Evolutionary conservation across 805 yeast species (phyloP), one percentile per base, ranked within the genome.

Genomic region (Candida methanosorbosa): DNA sequence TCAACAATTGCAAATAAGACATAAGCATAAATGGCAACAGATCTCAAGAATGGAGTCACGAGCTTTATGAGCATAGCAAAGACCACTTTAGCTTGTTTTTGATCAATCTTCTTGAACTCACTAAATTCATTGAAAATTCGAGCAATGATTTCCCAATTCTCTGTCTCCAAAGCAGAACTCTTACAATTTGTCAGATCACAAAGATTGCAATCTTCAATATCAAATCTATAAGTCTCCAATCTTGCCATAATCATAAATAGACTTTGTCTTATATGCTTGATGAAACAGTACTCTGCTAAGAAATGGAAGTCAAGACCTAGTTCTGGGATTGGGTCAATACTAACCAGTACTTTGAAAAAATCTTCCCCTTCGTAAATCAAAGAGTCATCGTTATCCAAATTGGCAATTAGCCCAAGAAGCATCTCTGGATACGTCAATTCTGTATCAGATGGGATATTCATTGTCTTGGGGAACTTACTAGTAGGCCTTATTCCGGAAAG

Each of bases 41-140:
- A 70, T 42, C 94, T 63, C 35, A 83, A 59, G 43, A 78, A 83
- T 16, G 87, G 85, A 0, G 81, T 70, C 8, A 68, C 52, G 2
- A 77, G 54, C 45, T 72, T 75, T n/a, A 68, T 50, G 16, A 78
- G 30, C 72, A 81, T 64, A 0, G 78, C 61, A 45, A 65, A 75
- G 3, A 78, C 40, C 2, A 70, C 59, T 21, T 50, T 35, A 0
- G 74, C 64, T 9, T 9, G 23, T 8, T 9, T 21, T 4, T 5
- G 7, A 14, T 19, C 25, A 3, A 9, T 7, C 4, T 9, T 20
- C n/a, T 12, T 21, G 4, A 5, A 11, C 6, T 52, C 56, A 29
- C 59, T 49, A 3, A 64, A 42, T 3, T 37, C 30, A 2, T 34
- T 32, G 38, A 46, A 43, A 6, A 49, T 40, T 11, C 27, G 18